These are phyloP conservation scores for Desmodesmus armatus DNA, from an alignment of 139 green algal genomes.

Conservation along the genomic window DNA sequence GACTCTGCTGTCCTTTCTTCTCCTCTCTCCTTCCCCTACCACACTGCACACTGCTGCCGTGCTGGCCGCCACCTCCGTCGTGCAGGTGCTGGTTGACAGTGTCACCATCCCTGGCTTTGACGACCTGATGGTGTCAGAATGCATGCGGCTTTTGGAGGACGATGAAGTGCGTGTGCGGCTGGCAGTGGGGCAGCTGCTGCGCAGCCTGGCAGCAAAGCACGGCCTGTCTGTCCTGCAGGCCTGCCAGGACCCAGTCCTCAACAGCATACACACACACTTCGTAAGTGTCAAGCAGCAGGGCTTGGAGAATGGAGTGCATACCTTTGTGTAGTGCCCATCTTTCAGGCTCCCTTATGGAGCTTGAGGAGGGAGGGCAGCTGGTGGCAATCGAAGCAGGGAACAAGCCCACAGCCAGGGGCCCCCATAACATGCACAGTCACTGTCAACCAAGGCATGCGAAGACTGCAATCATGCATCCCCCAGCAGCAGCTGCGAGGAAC, in stretches of 20 bases:
- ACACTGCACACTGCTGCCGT: background rate
- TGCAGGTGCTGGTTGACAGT: conserved; percentile 41
- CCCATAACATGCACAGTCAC: no score
- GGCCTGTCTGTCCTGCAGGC: conserved; percentile 58
- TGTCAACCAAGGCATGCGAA: no score
- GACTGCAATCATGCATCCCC: no score
- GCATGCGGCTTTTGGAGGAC: conserved; percentile 63
- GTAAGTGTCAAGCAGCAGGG: conserved; percentile 48
- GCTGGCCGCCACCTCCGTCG: background rate
- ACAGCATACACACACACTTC: conserved; percentile 76
- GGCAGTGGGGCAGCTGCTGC: conserved; percentile 70
- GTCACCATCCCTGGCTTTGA: conserved; percentile 38
- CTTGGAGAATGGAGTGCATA: no score
- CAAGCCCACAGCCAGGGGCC: no score
- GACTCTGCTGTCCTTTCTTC: no score
- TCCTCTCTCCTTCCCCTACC: conserved; percentile 21
- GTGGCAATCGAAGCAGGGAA: no score
- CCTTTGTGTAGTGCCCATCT: no score
- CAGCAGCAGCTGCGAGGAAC: no score
- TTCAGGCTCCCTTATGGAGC: no score
- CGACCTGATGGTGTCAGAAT: conserved; percentile 9
- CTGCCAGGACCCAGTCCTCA: conserved; percentile 54
- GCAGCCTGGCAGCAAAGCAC: conserved; percentile 52
- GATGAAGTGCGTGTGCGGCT: conserved; percentile 73
- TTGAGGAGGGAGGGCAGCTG: no score